Evolutionary conservation across 2,329 filamentous ascomycete species (phyloP).

Genomic region (Penicillium sp.): DNA sequence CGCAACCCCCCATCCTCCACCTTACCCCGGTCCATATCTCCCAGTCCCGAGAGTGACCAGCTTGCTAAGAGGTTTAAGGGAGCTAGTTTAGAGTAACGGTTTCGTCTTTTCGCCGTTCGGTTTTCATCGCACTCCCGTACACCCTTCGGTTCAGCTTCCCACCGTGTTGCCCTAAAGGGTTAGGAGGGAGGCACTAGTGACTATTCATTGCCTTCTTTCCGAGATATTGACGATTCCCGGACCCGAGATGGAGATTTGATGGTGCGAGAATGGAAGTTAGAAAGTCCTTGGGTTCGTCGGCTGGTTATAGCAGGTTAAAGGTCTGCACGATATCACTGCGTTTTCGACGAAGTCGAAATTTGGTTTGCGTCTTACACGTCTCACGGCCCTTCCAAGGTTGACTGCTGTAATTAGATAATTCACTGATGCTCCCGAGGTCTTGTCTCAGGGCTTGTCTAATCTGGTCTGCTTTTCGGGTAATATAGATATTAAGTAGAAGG

Average conservation of each 20-base stretch:
- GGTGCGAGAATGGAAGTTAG: neutral
- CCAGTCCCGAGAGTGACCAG: slow-evolving; percentile 53
- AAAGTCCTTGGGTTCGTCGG: neutral
- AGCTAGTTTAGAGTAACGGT: slow-evolving; percentile 52
- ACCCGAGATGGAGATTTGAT: neutral
- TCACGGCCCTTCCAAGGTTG: neutral
- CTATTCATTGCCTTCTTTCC: neutral
- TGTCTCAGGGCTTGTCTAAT: neutral
- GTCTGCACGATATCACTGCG: neutral
- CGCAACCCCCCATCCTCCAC: slow-evolving; percentile 15
- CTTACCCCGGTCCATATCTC: slow-evolving; percentile 38
- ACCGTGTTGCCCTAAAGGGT: neutral
- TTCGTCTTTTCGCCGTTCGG: slow-evolving; percentile 11
- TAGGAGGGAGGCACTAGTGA: neutral
- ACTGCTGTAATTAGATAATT: neutral
- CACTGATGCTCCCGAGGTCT: neutral
- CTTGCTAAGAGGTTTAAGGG: slow-evolving; percentile 65
- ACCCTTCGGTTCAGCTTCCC: neutral
- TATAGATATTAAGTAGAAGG: neutral
- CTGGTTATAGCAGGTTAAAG: neutral
- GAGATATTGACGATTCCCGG: neutral
- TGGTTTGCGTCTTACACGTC: neutral
- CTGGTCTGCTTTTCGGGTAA: neutral
- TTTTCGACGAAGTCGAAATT: neutral
- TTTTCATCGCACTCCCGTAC: slow-evolving; percentile 5